A percentile compares a stretch with the other conserved stretches of the same genome.
Conservation (phyloP, 805 yeast species). For the Suhomyces faveliae region DNA sequence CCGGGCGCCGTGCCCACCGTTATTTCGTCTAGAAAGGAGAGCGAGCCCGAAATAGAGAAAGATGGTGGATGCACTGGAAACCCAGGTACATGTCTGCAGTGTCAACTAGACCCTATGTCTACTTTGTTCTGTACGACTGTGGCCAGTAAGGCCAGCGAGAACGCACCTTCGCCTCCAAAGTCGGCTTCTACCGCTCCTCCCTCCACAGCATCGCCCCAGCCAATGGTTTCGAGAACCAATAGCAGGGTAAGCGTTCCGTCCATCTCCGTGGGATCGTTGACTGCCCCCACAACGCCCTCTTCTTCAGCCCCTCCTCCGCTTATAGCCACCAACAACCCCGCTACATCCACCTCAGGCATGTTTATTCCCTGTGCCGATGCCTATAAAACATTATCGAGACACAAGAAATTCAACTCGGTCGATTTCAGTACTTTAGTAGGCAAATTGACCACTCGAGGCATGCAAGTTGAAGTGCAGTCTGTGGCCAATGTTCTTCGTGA, state of each 20-base stretch:
- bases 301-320: conserved; percentile 15
- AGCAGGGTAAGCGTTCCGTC: conserved; percentile 18
- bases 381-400: conserved; percentile 80
- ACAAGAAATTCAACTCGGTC: conserved; percentile 69
- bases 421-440: conserved; percentile 75
- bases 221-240: conserved; percentile 11
- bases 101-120: conserved; percentile 84
- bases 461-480: conserved; percentile 89
- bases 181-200: background rate
- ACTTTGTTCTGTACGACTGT: conserved; percentile 86
- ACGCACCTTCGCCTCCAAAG: background rate
- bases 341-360: conserved; percentile 33
- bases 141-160: conserved; percentile 50
- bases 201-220: conserved; percentile 5
- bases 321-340: conserved; percentile 13
- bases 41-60: conserved; percentile 6
- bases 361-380: conserved; percentile 91
- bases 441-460: conserved; percentile 74
- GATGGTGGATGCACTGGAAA: conserved; percentile 70
- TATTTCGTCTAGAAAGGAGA: conserved; percentile 13
- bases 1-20: conserved; percentile 40
- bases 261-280: conserved; percentile 10
- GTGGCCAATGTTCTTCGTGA: conserved; percentile 84
- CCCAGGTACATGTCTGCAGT: conserved; percentile 83
- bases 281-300: conserved; percentile 18